Percentiles rank a stretch among this genome's conserved stretches.
Conservation (phyloP, 345 rosid genomes). For the Eutrema yunnanense region DNA sequence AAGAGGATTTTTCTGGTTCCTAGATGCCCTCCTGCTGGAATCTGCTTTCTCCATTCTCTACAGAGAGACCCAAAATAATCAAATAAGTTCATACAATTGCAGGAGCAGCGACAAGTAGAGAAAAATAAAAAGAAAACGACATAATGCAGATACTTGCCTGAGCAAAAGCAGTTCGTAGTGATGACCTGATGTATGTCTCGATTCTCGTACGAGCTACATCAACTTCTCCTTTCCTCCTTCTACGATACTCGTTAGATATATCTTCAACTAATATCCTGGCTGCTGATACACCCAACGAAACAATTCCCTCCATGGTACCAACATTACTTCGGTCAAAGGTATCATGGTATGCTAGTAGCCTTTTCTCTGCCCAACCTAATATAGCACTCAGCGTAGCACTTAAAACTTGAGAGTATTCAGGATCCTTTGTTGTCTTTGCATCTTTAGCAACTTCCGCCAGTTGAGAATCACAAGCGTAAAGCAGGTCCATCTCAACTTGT, state of each 20-base stretch:
- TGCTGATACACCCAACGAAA: conserved; percentile 80
- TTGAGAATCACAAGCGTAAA: conserved; percentile 71
- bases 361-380: conserved; percentile 93
- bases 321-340: conserved; percentile 68
- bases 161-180: conserved; percentile 92
- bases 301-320: conserved; percentile 76
- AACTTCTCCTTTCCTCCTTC: conserved; percentile 78
- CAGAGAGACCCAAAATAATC: not conserved
- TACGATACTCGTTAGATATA: conserved; percentile 87
- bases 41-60: conserved; percentile 99
- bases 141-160: conserved; percentile 60
- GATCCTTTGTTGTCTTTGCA: conserved; percentile 85
- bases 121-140: not conserved
- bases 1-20: conserved; percentile 68
- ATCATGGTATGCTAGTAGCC: conserved; percentile 96
- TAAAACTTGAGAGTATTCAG: conserved; percentile 71
- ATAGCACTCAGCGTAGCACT: conserved; percentile 81
- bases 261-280: conserved; percentile 92
- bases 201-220: conserved; percentile 80
- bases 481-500: conserved; percentile 72
- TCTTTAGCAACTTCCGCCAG: conserved; percentile 88
- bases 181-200: conserved; percentile 96
- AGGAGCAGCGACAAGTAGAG: not conserved
- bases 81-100: not conserved
- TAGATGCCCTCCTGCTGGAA: conserved; percentile 91